phyloP scores from a whole-genome alignment of 2,329 filamentous ascomycete genomes.

The Zymoseptoria pseudotritici region DNA sequence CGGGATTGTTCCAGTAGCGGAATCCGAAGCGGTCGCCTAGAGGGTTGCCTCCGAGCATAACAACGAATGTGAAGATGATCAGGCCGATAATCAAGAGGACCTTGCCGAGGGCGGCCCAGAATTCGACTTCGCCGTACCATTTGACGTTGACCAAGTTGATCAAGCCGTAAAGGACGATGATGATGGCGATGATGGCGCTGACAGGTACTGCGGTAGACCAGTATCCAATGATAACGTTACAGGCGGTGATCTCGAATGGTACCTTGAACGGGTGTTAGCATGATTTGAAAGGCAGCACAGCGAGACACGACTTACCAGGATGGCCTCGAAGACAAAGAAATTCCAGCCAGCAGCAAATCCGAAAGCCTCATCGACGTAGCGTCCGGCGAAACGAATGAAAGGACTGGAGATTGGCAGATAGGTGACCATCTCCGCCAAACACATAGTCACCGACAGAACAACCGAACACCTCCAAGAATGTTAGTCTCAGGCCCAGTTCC shows the following conservation, averaged over 20 bases:
- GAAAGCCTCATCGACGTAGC: slow-evolving; percentile 68
- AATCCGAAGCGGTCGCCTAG: slow-evolving; percentile 64
- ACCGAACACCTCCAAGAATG: slow-evolving; percentile 15
- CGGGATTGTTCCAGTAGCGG: slow-evolving; percentile 59
- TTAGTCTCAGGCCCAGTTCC: background rate
- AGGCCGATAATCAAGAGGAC: slow-evolving; percentile 64
- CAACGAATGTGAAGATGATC: slow-evolving; percentile 70
- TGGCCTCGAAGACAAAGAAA: slow-evolving; percentile 26
- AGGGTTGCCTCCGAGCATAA: slow-evolving; percentile 74
- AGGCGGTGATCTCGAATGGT: slow-evolving; percentile 38
- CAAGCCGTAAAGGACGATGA: slow-evolving; percentile 48
- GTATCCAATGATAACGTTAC: slow-evolving; percentile 55
- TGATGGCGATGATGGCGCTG: slow-evolving; percentile 54
- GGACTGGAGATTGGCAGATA: slow-evolving; percentile 70
- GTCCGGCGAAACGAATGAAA: slow-evolving; percentile 69
- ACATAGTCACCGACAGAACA: slow-evolving; percentile 18
- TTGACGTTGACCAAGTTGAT: slow-evolving; percentile 68
- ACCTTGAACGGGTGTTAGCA: slow-evolving; percentile 4
- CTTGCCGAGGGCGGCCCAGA: slow-evolving; percentile 51
- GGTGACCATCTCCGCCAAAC: slow-evolving; percentile 68
- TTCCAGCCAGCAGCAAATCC: slow-evolving; percentile 34
- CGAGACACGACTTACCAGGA: slow-evolving; percentile 8
- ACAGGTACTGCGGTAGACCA: slow-evolving; percentile 45
- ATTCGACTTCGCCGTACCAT: slow-evolving; percentile 72
- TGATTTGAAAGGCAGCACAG: background rate